These are phyloP conservation scores for Mycena haematopus DNA, from an alignment of 768 basidiomycete species.

Conservation along the genomic window DNA sequence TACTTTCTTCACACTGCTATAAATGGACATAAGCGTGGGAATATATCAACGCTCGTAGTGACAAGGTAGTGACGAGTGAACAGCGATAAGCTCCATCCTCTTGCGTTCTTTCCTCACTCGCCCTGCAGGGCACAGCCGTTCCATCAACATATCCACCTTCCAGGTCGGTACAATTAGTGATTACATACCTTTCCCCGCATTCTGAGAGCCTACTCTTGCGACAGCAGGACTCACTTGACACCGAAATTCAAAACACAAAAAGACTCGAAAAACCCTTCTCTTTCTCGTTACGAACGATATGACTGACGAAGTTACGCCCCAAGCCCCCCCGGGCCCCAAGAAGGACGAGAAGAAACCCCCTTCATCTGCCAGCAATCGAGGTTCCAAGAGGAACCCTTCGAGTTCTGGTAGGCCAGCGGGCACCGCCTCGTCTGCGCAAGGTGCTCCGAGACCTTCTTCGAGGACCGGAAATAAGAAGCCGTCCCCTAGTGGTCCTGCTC, in stretches of 20 bases:
- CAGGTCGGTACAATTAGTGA: slow-evolving; percentile 43
- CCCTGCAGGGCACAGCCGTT: slow-evolving; percentile 90
- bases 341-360: slow-evolving; percentile 78
- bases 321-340: slow-evolving; percentile 60
- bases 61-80: slow-evolving; percentile 7
- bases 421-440: slow-evolving; percentile 45
- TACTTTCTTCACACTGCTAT: slow-evolving; percentile 10
- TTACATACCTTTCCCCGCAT: not conserved
- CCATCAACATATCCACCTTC: slow-evolving; percentile 52
- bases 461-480: slow-evolving; percentile 71
- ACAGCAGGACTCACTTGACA: slow-evolving; percentile 41
- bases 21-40: slow-evolving; percentile 10
- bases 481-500: slow-evolving; percentile 43
- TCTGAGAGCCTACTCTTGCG: not conserved
- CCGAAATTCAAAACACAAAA: slow-evolving; percentile 47
- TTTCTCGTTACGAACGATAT: slow-evolving; percentile 79
- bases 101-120: slow-evolving; percentile 63
- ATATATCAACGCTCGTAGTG: not conserved
- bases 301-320: slow-evolving; percentile 80
- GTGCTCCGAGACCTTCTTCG: slow-evolving; percentile 65
- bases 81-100: slow-evolving; percentile 21
- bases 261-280: slow-evolving; percentile 57
- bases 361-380: slow-evolving; percentile 55
- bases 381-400: slow-evolving; percentile 64
- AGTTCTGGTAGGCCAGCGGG: slow-evolving; percentile 56